These are phyloP conservation scores for Pythium aquatile DNA, from an alignment of 352 stramenopile species.

Conservation along the genomic window DNA sequence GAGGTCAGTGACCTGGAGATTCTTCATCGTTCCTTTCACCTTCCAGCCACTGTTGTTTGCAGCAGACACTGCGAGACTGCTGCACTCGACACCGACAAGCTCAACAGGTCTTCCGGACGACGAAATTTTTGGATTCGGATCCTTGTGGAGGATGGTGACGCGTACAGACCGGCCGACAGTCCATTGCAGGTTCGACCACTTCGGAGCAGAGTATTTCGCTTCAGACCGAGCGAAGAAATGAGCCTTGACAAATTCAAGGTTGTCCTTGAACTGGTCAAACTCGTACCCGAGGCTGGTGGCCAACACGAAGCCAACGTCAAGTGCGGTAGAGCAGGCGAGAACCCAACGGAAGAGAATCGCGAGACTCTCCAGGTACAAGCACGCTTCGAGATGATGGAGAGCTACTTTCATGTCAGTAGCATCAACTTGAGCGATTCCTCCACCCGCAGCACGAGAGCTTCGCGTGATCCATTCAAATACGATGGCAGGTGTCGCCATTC, in stretches of 20 bases:
- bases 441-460: background rate
- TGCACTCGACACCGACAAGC: conserved; percentile 24
- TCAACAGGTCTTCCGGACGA: conserved; percentile 19
- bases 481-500: conserved; percentile 42
- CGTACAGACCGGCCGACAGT: conserved; percentile 24
- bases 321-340: conserved; percentile 39
- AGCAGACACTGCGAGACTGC: conserved; percentile 15
- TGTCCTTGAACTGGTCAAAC: conserved; percentile 47
- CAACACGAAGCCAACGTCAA: conserved; percentile 62
- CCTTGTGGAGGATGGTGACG: conserved; percentile 29
- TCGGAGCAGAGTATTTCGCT: conserved; percentile 6
- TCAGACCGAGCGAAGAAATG: conserved; percentile 22
- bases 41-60: conserved; percentile 13
- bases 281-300: conserved; percentile 67
- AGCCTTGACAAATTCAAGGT: conserved; percentile 49
- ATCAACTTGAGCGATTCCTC: background rate
- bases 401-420: conserved; percentile 14
- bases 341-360: conserved; percentile 40
- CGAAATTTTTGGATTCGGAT: conserved; percentile 14
- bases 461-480: conserved; percentile 22
- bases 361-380: conserved; percentile 50
- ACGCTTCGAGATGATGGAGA: conserved; percentile 38
- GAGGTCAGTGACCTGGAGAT: conserved; percentile 70
- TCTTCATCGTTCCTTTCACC: conserved; percentile 65
- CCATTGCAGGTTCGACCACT: conserved; percentile 26